Conservation (phyloP, 306 rosid genomes). For the Luffa acutangula region DNA sequence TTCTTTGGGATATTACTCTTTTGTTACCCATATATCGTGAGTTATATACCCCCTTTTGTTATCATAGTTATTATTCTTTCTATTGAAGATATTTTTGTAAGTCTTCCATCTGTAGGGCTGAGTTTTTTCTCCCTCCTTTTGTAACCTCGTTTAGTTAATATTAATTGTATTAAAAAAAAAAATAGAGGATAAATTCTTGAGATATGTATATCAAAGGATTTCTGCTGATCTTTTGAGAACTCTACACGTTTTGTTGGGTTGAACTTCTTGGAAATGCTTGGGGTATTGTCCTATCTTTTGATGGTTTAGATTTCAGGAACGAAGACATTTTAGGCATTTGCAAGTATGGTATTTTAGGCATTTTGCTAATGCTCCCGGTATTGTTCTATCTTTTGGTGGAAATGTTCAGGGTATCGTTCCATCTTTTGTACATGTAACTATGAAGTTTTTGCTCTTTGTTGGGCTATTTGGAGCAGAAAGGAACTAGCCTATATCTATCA, state of each 20-base stretch:
- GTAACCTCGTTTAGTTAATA: neutral
- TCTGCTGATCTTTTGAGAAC: neutral
- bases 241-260: neutral
- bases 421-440: neutral
- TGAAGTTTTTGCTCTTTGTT: neutral
- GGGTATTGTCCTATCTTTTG: neutral
- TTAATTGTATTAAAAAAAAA: neutral
- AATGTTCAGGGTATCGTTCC: neutral
- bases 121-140: neutral
- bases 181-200: neutral
- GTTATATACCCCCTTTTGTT: neutral
- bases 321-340: neutral
- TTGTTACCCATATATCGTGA: neutral
- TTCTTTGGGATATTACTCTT: neutral
- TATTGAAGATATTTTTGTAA: neutral
- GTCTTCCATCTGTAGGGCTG: neutral
- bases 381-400: neutral
- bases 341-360: neutral
- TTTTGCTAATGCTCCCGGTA: neutral
- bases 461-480: neutral
- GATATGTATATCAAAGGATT: neutral
- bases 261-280: neutral
- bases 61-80: neutral
- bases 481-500: neutral
- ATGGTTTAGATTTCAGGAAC: neutral